These are phyloP conservation scores for Sarcomyxa edulis DNA, from an alignment of 768 basidiomycete species.

Conservation along the genomic window DNA sequence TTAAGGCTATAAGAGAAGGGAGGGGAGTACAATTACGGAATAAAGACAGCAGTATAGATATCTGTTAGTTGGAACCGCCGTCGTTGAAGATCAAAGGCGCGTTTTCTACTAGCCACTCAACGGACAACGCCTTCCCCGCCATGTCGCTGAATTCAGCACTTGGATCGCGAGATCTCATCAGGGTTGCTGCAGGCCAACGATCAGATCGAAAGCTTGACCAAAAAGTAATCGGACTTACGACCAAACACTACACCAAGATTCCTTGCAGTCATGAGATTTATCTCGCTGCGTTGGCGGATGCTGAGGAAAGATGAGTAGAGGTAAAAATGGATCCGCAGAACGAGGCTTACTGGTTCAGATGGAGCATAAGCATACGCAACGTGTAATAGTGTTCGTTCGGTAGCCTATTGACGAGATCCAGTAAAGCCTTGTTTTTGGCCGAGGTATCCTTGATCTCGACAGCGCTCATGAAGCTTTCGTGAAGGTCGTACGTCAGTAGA, in stretches of 20 bases:
- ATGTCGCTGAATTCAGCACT: slow-evolving; percentile 94
- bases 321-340: not conserved
- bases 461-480: slow-evolving; percentile 84
- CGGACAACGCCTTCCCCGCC: slow-evolving; percentile 89
- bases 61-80: too few species aligned
- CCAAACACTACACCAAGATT: slow-evolving; percentile 98
- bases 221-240: slow-evolving; percentile 54
- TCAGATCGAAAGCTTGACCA: not conserved
- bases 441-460: slow-evolving; percentile 61
- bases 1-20: too few species aligned
- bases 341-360: slow-evolving; percentile 72
- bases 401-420: slow-evolving; percentile 68
- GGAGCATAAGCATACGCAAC: slow-evolving; percentile 74
- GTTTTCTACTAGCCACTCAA: slow-evolving; percentile 95
- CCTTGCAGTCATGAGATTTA: slow-evolving; percentile 90
- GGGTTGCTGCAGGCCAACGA: slow-evolving; percentile 60
- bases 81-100: slow-evolving; percentile 54
- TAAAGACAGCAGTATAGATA: too few species aligned
- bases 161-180: slow-evolving; percentile 87
- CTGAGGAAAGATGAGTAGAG: slow-evolving; percentile 27
- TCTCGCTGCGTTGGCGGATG: slow-evolving; percentile 60
- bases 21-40: too few species aligned
- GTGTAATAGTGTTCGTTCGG: slow-evolving; percentile 89
- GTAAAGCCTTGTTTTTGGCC: slow-evolving; percentile 54
- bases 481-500: slow-evolving; percentile 84